Evolutionary conservation across 805 yeast genomes (phyloP), one percentile per base, ranked within the genome.

Genomic region (Wickerhamiella australiensis): DNA sequence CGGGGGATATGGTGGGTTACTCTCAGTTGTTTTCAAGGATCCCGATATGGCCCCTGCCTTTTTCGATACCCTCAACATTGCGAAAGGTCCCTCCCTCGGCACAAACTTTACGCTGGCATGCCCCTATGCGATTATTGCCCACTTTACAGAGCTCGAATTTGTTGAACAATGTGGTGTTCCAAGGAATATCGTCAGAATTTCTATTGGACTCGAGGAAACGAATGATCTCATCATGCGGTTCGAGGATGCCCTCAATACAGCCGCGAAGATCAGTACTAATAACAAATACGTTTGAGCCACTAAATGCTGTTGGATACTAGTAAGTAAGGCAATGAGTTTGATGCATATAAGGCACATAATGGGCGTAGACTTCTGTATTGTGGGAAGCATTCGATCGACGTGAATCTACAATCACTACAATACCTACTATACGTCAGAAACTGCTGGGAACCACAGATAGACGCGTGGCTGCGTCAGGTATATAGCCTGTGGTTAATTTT

Each of bases 1-100:
- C 18, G 94, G 94, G 25, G 96, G 96, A 0, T 88, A 87, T 60
- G 96, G 96, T 40, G 94, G 95, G 0, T 70, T 87, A 49, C 70
- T 88, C 25, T 83, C 94, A 3, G 66, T 88, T 42, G 74, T 82
- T 9, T 85, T 88, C 66, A 65, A 76, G 47, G 72, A 77, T 4
- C 77, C 80, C 8, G 68, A 70, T 18, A 78, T 76, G 56, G 94
- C 95, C 0, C 71, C 73, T 35, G 68, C 68, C n/a, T 88, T 87
- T 63, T 88, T 82, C 68, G 79, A 88, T 64, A 71, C 76, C 5
- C 74, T 79, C 33, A 68, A 73, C 45, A 65, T 83, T 53, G 82
- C 85, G 53, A 88, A 88, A 66, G 95, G 96, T 1, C 96, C 96
- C 2, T 81, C 92, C 13, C 72, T 87, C 56, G 96, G 96, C 11